Percentiles rank a stretch among this genome's conserved stretches.
phyloP scores from a whole-genome alignment of 176 grass and related monocot species.

The Ampelocalamus luodianensis region DNA sequence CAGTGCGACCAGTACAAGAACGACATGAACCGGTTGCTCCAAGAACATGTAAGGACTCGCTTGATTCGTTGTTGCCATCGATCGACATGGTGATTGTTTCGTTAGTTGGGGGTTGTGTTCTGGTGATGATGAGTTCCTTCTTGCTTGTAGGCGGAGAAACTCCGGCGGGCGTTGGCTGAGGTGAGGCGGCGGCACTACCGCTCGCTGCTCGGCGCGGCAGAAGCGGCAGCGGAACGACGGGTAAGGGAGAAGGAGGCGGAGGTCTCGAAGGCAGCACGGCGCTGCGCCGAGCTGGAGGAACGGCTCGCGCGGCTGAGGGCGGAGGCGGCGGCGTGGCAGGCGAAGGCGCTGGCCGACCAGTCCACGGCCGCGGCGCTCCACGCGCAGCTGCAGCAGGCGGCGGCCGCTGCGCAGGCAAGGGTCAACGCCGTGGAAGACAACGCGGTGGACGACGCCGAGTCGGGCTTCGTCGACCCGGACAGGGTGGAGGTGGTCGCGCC shows the following conservation, averaged over 20 bases:
- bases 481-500: conserved; percentile 44
- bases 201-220: conserved; percentile 46
- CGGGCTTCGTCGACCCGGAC: conserved; percentile 64
- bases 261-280: conserved; percentile 45
- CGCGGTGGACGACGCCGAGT: conserved; percentile 58
- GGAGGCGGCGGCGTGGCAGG: conserved; percentile 67
- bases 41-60: conserved; percentile 58
- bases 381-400: conserved; percentile 64
- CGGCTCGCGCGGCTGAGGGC: conserved; percentile 50
- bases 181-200: conserved; percentile 54
- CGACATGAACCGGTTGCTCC: conserved; percentile 72
- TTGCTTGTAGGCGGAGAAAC: conserved; percentile 54
- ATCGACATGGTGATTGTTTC: background rate
- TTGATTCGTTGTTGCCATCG: background rate
- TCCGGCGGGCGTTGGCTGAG: conserved; percentile 53
- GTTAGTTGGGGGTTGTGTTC: background rate
- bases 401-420: conserved; percentile 36
- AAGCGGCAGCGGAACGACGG: conserved; percentile 44
- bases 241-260: conserved; percentile 71
- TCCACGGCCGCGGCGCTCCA: conserved; percentile 65
- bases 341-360: conserved; percentile 74
- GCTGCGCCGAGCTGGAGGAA: conserved; percentile 65
- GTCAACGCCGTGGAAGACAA: conserved; percentile 41
- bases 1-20: conserved; percentile 55
- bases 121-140: background rate